Evolutionary conservation across 805 yeast genomes (phyloP), one percentile per base, ranked within the genome.

Genomic region (Candida stauntonica): DNA sequence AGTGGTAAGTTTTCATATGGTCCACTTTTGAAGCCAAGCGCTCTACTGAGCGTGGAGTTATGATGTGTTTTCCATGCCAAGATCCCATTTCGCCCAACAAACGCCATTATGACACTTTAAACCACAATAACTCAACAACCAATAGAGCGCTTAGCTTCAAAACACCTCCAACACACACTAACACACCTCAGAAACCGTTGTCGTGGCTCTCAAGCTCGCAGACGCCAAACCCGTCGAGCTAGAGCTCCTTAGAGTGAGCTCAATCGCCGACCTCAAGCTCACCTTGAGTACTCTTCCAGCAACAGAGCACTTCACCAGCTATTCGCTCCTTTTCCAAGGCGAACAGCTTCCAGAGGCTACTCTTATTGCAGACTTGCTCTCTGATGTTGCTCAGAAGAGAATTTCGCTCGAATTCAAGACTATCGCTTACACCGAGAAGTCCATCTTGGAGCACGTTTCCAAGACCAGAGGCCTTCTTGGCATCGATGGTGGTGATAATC

Each of bases 381-480:
- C 46, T 5, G 42, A 35, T 21, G 41, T 32, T 4, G 21, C 32
- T n/a, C 59, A 54, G 27, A 56, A 52, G 29, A 59, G 54, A 11
- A 50, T 76, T n/a, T 46, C 55, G 1, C 55, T 85, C 34, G 61
- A 57, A 14, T 57, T 85, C 45, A 68, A 61, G 27, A 75, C 75
- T 40, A 72, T 68, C 37, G 66, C 80, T 1, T 86, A 86, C 65
- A 78, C 71, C 42, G 79, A 75, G 55, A 67, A 72, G 30, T 64
- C 71, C 21, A 79, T 84, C 20, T 65, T 77, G 44, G 74, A 72
- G 19, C 95, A 87, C 58, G 57, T 86, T 29, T 57, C 64, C 35
- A 75, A 75, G 42, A 72, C 79, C 34, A 75, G 94, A 57, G 87
- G 80, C 39, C 63, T 68, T 34, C 67, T 74, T 29, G 80, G 77